Evolutionary conservation across 495 filamentous ascomycete species (phyloP), one percentile per base, ranked within the genome.

Genomic region (Talaromyces trachyspermus): DNA sequence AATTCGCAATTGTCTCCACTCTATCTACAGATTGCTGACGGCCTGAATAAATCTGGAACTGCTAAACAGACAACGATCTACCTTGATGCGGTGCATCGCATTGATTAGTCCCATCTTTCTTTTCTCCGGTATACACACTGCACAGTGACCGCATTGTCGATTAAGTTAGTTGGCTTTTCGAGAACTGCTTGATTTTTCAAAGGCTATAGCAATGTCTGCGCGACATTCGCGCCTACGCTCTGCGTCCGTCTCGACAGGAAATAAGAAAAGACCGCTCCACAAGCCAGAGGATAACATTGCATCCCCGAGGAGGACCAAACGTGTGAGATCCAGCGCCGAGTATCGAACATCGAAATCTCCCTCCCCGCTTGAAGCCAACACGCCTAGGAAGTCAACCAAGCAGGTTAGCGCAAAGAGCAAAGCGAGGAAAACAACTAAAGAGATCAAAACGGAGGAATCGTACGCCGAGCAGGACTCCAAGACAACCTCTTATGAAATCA

Each of bases 231-330:
- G 14, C 18, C 14, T 17, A 44, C 18, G 10, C 3, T 27, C 40
- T 11, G 27, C 8, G 18, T 18, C 24, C 22, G 24, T 25, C 42
- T 48, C 19, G 27, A 48, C 12, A 36, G 32, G 17, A 11, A 26
- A 18, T 5, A 57, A 32, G 30, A 62, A 59, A 41, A 55, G 57
- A 42, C 45, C 56, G 11, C 41, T 51, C n/a, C 57, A 61, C 51
- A 61, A 59, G n/a, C 51, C 44, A 35, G 39, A 50, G 6, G 57
- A 65, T 27, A 38, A 42, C 24, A 51, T 27, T 14, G 66, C 62
- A 15, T 59, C 68, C 25, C 32, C 56, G 24, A 54, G 69, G 50
- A 43, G 64, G 52, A 68, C 70, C 1, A 71, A 70, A 44, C 60
- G 70, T 4, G 50, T 64, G 40, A 70, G 58, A 48, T 56, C 64